Percentiles rank a stretch among this genome's conserved stretches.
phyloP scores from a whole-genome alignment of 2,329 filamentous ascomycete species.

The Penicillium nordicum region DNA sequence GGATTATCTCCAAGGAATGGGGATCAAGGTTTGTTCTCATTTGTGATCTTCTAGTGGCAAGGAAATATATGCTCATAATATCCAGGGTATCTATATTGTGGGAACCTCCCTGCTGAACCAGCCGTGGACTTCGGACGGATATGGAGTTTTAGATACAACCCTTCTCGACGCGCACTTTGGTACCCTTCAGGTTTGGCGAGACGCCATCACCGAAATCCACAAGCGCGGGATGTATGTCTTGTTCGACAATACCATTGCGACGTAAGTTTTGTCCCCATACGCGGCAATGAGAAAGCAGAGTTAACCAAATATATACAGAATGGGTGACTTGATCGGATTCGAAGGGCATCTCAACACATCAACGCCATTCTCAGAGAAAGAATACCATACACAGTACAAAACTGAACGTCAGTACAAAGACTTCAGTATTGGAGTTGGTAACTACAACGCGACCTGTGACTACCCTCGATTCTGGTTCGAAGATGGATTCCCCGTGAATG shows the following conservation, averaged over 20 bases:
- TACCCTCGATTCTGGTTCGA: conserved; percentile 63
- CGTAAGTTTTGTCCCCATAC: conserved; percentile 39
- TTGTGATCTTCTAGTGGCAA: not conserved
- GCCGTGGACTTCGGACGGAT: conserved; percentile 62
- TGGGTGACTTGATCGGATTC: conserved; percentile 64
- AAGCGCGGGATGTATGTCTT: conserved; percentile 62
- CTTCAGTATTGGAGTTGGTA: conserved; percentile 51
- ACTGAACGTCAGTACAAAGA: conserved; percentile 54
- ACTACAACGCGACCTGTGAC: conserved; percentile 52
- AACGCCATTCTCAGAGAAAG: conserved; percentile 53
- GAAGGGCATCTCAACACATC: conserved; percentile 58
- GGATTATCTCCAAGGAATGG: conserved; percentile 64
- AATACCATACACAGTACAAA: conserved; percentile 59
- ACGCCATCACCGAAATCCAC: conserved; percentile 58
- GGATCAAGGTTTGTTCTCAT: conserved; percentile 50
- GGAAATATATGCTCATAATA: conserved; percentile 7
- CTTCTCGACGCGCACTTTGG: conserved; percentile 62
- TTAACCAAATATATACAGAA: conserved; percentile 8
- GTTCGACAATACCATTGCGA: conserved; percentile 64
- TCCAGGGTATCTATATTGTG: conserved; percentile 57
- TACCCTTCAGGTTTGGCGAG: conserved; percentile 56
- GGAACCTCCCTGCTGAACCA: conserved; percentile 62
- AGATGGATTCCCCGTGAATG: conserved; percentile 50
- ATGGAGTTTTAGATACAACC: conserved; percentile 59
- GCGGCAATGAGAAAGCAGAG: too few species aligned